Evolutionary conservation across 495 filamentous ascomycete genomes (phyloP).

Genomic region (Neurospora terricola): DNA sequence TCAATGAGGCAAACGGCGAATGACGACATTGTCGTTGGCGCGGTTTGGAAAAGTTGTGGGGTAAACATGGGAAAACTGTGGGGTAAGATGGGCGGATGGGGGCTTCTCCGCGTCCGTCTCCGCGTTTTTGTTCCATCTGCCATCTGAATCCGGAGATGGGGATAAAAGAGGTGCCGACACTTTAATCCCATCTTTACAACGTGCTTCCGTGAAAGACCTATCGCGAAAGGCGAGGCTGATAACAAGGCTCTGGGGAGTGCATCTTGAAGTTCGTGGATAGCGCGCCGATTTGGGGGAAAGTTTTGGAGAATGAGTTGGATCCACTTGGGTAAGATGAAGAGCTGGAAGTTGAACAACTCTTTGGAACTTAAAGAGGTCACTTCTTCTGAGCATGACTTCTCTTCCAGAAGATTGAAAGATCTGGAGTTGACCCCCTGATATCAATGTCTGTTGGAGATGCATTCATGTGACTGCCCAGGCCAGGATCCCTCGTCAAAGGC

Average conservation of each 20-base stretch:
- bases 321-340: background rate
- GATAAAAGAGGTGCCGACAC: background rate
- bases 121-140: background rate
- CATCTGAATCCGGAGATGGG: background rate
- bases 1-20: background rate
- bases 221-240: background rate
- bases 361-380: no score
- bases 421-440: background rate
- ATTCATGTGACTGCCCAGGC: background rate
- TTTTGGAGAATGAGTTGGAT: background rate
- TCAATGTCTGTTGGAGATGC: background rate
- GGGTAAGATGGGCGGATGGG: background rate
- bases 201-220: background rate
- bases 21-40: background rate
- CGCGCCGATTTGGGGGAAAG: background rate
- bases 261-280: background rate
- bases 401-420: background rate
- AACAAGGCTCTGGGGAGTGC: background rate
- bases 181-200: background rate
- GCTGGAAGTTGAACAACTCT: no score
- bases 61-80: background rate
- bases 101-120: background rate
- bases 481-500: background rate
- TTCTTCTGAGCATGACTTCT: background rate
- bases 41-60: background rate